Percentiles rank a stretch among this genome's conserved stretches.
phyloP scores from a whole-genome alignment of 2,329 filamentous ascomycete genomes.

The Fusarium sp. region DNA sequence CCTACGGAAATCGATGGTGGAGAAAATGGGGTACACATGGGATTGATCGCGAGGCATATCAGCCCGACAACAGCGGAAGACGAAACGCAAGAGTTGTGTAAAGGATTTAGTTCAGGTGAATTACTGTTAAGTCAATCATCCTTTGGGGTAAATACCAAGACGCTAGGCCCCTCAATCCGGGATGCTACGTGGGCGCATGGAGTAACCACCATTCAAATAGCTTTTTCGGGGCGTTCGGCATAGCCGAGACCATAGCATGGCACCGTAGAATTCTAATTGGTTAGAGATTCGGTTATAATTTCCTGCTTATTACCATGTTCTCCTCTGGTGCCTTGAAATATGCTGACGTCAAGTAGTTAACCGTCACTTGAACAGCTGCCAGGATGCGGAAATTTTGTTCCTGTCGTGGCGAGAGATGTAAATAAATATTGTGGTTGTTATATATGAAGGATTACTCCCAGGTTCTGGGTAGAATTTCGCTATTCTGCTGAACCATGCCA shows the following conservation, averaged over 20 bases:
- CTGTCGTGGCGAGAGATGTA: fast-evolving
- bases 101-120: neutral
- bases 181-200: neutral
- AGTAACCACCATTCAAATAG: neutral
- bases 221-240: neutral
- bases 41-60: conserved; percentile 4
- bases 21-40: conserved; percentile 11
- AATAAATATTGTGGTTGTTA: neutral
- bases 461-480: neutral
- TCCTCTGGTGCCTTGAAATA: fast-evolving
- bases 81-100: conserved; percentile 18
- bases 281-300: fast-evolving
- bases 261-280: neutral
- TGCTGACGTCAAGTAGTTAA: neutral
- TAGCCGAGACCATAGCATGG: neutral
- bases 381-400: neutral
- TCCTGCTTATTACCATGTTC: neutral
- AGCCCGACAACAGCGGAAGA: neutral
- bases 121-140: too few species aligned
- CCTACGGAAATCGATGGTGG: conserved; percentile 20
- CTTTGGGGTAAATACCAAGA: neutral
- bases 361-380: neutral
- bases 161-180: neutral
- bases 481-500: too few species aligned
- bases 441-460: neutral